Conservation (phyloP, 495 filamentous ascomycete species). For the Aspergillus avenaceus region DNA sequence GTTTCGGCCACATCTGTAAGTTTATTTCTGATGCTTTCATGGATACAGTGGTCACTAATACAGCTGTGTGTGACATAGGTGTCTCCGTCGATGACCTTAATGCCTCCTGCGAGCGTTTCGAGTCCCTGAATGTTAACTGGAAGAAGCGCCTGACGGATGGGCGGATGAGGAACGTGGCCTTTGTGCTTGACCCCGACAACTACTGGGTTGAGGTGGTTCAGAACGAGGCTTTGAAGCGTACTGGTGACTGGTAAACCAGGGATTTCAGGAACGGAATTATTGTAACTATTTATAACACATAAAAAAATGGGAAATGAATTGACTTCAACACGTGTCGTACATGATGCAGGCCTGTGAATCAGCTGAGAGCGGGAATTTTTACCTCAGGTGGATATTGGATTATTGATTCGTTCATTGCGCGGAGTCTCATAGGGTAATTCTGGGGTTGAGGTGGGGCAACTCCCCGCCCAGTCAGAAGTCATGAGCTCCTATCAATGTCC, state of each 20-base stretch:
- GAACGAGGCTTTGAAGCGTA: conserved; percentile 50
- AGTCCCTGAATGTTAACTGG: conserved; percentile 76
- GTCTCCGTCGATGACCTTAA: conserved; percentile 87
- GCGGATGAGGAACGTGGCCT: conserved; percentile 92
- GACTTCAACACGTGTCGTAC: no score
- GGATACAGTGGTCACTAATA: conserved; percentile 17
- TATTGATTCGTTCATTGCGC: neutral
- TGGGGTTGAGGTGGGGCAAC: neutral
- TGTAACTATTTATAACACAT: neutral
- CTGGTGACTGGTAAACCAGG: conserved; percentile 37
- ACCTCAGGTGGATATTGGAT: neutral
- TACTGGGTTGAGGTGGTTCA: conserved; percentile 93
- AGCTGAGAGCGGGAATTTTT: neutral
- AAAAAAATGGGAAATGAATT: no score
- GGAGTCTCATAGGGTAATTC: neutral
- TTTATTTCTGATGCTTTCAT: neutral
- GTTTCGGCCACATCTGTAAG: conserved; percentile 88
- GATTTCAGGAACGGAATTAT: neutral
- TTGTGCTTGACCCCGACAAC: conserved; percentile 85
- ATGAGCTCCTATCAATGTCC: neutral
- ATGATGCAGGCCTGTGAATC: no score
- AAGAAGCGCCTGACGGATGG: conserved; percentile 93
- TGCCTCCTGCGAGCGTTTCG: conserved; percentile 79
- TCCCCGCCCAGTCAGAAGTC: neutral
- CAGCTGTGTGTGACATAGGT: conserved; percentile 35